Base-by-base conservation (phyloP, 139 green algal species). In the Zygnema cylindricum region DNA sequence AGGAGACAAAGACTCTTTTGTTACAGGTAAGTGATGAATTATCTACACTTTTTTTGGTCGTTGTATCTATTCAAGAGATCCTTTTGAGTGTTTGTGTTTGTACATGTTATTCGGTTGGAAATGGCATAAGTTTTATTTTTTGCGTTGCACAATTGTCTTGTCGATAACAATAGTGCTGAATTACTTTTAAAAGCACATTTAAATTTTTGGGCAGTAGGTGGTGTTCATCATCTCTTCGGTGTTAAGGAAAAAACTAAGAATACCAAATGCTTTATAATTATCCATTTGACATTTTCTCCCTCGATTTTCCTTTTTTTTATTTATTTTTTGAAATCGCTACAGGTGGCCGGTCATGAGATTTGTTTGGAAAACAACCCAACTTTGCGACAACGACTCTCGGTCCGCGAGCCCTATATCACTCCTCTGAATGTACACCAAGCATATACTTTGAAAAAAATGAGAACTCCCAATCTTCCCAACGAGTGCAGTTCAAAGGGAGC, bases 371-470 rank as follows among this genome's bases (percentile, higher is more conserved):
- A 42, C 1, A 81, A 92, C 43, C 30, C 69, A 1, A 42, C 69
- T 16, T n/a, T 92, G 49, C 40, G 54, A 11, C 69, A 69, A 92
- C 94, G 3, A 87, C 91, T 75, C 94, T 94, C 71, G 1, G 55
- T 89, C 2, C 42, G 78, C 42, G 77, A 91, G 81, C 90, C 91
- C 1, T 93, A 92, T 84, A 89, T 93, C 77, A 93, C 91, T 22
- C 90, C 90, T 36, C 90, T 93, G 42, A 93, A 93, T 55, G 89
- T 94, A 2, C 83, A 93, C 81, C 91, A 93, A 36, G 90, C 75
- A 1, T 82, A 92, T 33, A 91, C 41, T 0, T 43, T 93, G n/a
- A 94, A 94, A 63, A 90, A 92, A 32, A 86, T 93, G 81, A 84
- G 79, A 35, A 21, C 7, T 2, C 42, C 49, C 54, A 16, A 3